A percentile compares a stretch with the other conserved stretches of the same genome.
These are phyloP conservation scores for Geotrichum klebahnii DNA, from an alignment of 1,139 yeast genomes.

Conservation along the genomic window DNA sequence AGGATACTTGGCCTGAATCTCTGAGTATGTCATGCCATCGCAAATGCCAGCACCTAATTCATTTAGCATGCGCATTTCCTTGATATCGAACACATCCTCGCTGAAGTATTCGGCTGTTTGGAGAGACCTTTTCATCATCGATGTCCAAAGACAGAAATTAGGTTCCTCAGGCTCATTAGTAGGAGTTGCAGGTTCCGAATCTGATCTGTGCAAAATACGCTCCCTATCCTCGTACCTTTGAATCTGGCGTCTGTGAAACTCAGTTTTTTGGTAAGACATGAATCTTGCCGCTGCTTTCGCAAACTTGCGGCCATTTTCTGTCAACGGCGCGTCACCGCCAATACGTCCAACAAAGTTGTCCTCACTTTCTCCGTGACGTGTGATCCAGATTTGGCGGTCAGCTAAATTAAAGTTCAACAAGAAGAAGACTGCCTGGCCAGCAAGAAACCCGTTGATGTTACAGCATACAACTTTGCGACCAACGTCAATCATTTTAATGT, in stretches of 20 bases:
- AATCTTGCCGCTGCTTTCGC: constrained; percentile 68
- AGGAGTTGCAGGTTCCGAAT: constrained; percentile 38
- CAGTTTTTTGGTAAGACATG: constrained; percentile 65
- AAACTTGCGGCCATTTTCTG: constrained; percentile 73
- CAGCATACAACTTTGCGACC: constrained; percentile 91
- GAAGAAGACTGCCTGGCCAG: constrained; percentile 90
- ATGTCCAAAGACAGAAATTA: constrained; percentile 87
- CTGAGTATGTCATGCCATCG: constrained; percentile 87
- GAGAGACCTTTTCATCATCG: constrained; percentile 73
- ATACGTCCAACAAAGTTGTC: constrained; percentile 81
- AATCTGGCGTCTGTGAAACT: constrained; percentile 63
- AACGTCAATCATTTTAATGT: constrained; percentile 92
- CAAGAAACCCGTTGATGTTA: constrained; percentile 85
- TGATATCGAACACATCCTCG: constrained; percentile 64
- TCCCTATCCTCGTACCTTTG: constrained; percentile 47
- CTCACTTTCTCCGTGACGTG: constrained; percentile 88
- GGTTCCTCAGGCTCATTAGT: constrained; percentile 50
- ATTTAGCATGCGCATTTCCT: constrained; percentile 89
- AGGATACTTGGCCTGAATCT: constrained; percentile 67
- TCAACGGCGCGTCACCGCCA: constrained; percentile 87
- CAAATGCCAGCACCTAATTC: constrained; percentile 89
- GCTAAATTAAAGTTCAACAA: constrained; percentile 82
- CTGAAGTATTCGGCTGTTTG: constrained; percentile 70
- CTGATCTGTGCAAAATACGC: constrained; percentile 31
- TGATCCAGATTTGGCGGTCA: constrained; percentile 91